Evolutionary conservation across 148 eudicot species (phyloP).

Genomic region (Simmondsia chinensis): DNA sequence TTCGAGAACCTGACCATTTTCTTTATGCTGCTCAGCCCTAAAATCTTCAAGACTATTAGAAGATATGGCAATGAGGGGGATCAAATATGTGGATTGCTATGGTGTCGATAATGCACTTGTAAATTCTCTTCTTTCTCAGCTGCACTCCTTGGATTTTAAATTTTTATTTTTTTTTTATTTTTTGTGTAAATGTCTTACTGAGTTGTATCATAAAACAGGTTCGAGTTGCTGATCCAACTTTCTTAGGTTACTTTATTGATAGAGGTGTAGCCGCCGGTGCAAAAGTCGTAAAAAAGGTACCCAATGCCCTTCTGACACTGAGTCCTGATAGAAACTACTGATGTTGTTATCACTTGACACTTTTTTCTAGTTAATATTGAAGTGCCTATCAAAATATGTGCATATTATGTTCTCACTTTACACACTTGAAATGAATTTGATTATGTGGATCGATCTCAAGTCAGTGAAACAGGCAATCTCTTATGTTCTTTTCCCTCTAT

Average conservation of each 20-base stretch:
- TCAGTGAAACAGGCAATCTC: too few relatives aligned
- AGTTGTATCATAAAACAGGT: too few relatives aligned
- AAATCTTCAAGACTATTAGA: conserved; percentile 79
- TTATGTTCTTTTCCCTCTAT: too few relatives aligned
- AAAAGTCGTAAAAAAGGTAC: conserved; percentile 94
- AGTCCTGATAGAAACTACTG: too few relatives aligned
- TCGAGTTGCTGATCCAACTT: conserved; percentile 97
- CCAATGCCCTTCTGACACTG: background rate
- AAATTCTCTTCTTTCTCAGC: conserved; percentile 17
- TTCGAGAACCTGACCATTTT: conserved; percentile 6
- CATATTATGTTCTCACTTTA: too few relatives aligned
- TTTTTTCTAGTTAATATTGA: too few relatives aligned
- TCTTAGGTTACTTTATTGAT: conserved; percentile 93
- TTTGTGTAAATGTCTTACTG: too few relatives aligned
- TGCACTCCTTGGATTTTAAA: background rate
- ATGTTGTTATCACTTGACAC: background rate
- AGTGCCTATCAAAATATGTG: too few relatives aligned
- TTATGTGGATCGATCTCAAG: too few relatives aligned
- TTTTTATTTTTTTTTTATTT: conserved; percentile 8
- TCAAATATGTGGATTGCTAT: conserved; percentile 90
- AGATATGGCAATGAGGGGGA: conserved; percentile 86
- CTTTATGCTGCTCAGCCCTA: conserved; percentile 42
- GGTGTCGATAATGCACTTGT: conserved; percentile 98
- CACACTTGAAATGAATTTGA: too few relatives aligned
- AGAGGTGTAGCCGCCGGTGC: conserved; percentile 81